A percentile compares a stretch with the other conserved stretches of the same genome.
Conservation (phyloP, 2,329 filamentous ascomycete genomes). For the Plectosphaerella plurivora region DNA sequence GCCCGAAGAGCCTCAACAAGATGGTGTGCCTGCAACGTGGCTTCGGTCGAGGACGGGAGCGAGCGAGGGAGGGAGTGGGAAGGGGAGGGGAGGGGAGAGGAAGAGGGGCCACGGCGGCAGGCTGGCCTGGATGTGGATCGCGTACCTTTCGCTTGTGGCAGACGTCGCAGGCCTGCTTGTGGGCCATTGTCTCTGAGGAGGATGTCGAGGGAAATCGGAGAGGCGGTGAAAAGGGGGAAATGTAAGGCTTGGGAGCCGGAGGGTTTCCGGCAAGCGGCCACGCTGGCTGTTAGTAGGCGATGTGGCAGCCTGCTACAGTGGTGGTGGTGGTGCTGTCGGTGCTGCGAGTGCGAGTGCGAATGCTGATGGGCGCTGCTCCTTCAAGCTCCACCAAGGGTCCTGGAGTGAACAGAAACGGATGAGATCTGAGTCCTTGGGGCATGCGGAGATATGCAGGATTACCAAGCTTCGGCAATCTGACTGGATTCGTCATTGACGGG, state of each 20-base stretch:
- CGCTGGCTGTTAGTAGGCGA: neutral
- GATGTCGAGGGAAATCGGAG: neutral
- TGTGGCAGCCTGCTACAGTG: no score
- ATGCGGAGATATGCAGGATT: no score
- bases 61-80: no score
- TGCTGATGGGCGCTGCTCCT: no score
- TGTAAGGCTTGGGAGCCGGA: neutral
- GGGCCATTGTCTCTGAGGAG: conserved; percentile 8
- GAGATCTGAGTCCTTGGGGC: no score
- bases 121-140: neutral
- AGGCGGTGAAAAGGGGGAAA: neutral
- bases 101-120: neutral
- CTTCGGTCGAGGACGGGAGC: neutral
- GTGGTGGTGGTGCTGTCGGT: no score
- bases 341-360: no score
- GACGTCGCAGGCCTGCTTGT: conserved; percentile 39
- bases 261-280: conserved; percentile 3
- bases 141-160: conserved; percentile 44
- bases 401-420: no score
- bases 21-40: neutral
- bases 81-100: neutral
- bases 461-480: no score
- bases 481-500: no score
- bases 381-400: no score
- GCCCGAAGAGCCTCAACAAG: neutral